Conservation (phyloP, 805 yeast genomes). For the Huiozyma naganishii region DNA sequence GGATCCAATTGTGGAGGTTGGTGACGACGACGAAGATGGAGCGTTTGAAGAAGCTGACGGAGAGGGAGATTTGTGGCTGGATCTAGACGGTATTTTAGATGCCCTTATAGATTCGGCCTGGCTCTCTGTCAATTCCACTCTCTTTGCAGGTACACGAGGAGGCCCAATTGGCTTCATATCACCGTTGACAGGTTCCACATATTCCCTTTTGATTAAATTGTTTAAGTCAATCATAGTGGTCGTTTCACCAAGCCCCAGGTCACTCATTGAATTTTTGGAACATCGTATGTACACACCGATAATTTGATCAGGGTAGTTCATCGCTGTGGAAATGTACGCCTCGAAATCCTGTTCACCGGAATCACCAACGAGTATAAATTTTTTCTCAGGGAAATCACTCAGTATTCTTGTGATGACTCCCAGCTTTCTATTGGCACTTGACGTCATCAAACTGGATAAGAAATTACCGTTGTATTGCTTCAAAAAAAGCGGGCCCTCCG, state of each 20-base stretch:
- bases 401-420: slow-evolving; percentile 52
- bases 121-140: slow-evolving; percentile 12
- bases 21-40: not conserved
- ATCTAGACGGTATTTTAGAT: slow-evolving; percentile 1
- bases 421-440: slow-evolving; percentile 72
- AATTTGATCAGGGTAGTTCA: slow-evolving; percentile 49
- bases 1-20: not conserved
- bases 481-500: slow-evolving; percentile 74
- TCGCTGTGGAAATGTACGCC: slow-evolving; percentile 69
- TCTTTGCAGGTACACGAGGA: slow-evolving; percentile 13
- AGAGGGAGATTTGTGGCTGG: slow-evolving; percentile 3
- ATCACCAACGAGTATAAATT: slow-evolving; percentile 83
- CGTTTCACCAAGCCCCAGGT: slow-evolving; percentile 29
- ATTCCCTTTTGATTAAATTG: slow-evolving; percentile 9
- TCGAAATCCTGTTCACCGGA: slow-evolving; percentile 94
- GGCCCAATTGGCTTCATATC: slow-evolving; percentile 11
- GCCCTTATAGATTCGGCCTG: slow-evolving; percentile 8
- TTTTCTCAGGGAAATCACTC: slow-evolving; percentile 63
- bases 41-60: slow-evolving; percentile 24
- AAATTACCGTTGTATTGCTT: slow-evolving; percentile 80
- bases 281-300: slow-evolving; percentile 72
- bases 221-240: slow-evolving; percentile 25
- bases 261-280: slow-evolving; percentile 59
- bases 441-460: slow-evolving; percentile 73
- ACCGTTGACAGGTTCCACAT: slow-evolving; percentile 2